A percentile compares a stretch with the other conserved stretches of the same genome.
Evolutionary conservation across 805 yeast genomes (phyloP).

Genomic region (Myxozyma geophila): DNA sequence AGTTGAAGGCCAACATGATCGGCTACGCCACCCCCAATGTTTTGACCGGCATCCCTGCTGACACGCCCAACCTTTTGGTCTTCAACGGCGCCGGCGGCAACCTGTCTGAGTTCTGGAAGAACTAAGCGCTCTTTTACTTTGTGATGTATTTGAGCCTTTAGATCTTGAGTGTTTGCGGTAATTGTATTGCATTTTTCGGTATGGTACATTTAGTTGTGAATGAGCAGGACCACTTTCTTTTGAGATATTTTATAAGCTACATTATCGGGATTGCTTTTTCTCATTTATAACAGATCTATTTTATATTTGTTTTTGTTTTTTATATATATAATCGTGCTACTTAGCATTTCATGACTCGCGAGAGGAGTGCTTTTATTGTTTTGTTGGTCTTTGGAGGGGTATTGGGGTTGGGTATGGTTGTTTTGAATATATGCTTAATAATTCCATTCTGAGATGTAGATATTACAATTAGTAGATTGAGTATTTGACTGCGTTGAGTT

Average conservation of each 20-base stretch:
- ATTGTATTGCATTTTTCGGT: not conserved
- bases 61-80: slow-evolving; percentile 62
- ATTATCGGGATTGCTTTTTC: not conserved
- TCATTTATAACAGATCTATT: not conserved
- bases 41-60: slow-evolving; percentile 53
- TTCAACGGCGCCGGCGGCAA: slow-evolving; percentile 63
- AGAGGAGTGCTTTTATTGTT: not conserved
- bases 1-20: slow-evolving; percentile 51
- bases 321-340: not conserved
- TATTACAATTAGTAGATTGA: too few species aligned
- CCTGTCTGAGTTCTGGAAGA: slow-evolving; percentile 56
- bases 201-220: not conserved
- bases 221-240: not conserved
- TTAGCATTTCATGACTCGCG: not conserved
- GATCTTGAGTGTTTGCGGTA: not conserved
- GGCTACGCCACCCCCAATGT: slow-evolving; percentile 56
- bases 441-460: too few species aligned
- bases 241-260: not conserved
- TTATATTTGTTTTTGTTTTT: not conserved
- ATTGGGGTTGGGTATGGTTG: too few species aligned
- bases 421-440: too few species aligned
- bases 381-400: not conserved
- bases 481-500: too few species aligned
- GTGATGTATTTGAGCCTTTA: not conserved
- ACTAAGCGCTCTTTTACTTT: slow-evolving; percentile 2